A percentile compares a stretch with the other conserved stretches of the same genome.
phyloP scores from a whole-genome alignment of 2,329 filamentous ascomycete species.

The Botrytis porri region DNA sequence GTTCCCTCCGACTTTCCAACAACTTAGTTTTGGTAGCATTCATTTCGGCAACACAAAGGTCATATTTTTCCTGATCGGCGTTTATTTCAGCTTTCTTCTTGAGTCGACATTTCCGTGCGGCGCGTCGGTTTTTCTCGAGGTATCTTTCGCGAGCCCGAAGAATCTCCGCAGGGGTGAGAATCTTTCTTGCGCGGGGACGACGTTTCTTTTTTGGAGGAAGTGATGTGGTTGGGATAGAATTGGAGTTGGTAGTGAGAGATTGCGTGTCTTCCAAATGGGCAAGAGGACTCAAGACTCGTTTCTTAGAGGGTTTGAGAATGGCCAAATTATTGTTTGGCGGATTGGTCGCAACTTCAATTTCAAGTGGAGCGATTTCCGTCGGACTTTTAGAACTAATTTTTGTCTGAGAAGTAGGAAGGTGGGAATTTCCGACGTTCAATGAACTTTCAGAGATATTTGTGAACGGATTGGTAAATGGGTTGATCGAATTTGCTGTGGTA shows the following conservation, averaged over 20 bases:
- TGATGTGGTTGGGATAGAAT: background rate
- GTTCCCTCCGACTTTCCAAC: background rate
- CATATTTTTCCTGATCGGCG: background rate
- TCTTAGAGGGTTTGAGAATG: background rate
- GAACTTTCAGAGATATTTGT: background rate
- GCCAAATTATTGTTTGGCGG: background rate
- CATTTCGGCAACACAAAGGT: background rate
- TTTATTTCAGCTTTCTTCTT: constrained; percentile 8
- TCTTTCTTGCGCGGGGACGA: background rate
- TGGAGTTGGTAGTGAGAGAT: background rate
- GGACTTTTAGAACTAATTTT: background rate
- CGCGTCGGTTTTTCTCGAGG: constrained; percentile 4
- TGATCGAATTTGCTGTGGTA: too few species aligned
- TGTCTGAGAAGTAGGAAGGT: background rate
- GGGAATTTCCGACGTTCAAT: background rate
- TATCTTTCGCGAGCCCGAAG: background rate
- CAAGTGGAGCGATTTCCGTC: background rate
- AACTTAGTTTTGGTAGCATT: background rate
- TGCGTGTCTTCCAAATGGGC: background rate
- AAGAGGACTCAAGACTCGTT: background rate
- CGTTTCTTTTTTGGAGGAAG: background rate
- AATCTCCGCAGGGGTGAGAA: background rate
- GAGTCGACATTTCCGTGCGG: constrained; percentile 6
- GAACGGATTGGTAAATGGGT: background rate
- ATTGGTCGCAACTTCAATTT: background rate